phyloP scores from a whole-genome alignment of 306 rosid genomes.

The Bauhinia variegata region DNA sequence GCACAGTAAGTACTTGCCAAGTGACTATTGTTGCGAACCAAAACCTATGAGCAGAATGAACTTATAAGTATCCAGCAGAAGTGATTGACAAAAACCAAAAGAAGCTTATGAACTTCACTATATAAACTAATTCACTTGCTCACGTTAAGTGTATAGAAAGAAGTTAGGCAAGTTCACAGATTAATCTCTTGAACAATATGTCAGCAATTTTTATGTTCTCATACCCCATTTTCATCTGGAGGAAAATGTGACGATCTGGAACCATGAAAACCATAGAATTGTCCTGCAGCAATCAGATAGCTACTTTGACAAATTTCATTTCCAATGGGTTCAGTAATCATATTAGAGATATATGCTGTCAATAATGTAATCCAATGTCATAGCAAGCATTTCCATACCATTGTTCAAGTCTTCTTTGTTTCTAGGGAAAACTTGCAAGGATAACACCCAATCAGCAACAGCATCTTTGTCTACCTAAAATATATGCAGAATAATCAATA shows the following conservation, averaged over 20 bases:
- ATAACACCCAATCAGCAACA: constrained; percentile 77
- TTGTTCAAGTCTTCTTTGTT: constrained; percentile 40
- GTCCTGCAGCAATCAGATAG: constrained; percentile 59
- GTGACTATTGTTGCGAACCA: constrained; percentile 65
- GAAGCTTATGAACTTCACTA: not conserved
- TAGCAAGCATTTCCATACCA: constrained; percentile 47
- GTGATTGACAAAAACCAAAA: not conserved
- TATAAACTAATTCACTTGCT: not conserved
- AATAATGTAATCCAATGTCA: constrained; percentile 3
- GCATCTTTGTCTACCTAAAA: constrained; percentile 67
- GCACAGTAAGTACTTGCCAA: constrained; percentile 94
- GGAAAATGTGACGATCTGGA: constrained; percentile 75
- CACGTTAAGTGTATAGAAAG: not conserved
- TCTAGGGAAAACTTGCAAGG: constrained; percentile 70
- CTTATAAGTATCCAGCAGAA: not conserved
- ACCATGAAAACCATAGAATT: constrained; percentile 84
- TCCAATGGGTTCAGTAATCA: constrained; percentile 14
- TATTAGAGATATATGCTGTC: not conserved
- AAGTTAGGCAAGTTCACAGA: constrained; percentile 4
- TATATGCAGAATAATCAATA: not conserved
- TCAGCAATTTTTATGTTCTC: constrained; percentile 28
- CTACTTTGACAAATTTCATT: not conserved
- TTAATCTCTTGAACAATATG: not conserved
- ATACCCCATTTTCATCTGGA: constrained; percentile 65
- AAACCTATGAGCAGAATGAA: constrained; percentile 47